Percentiles rank a stretch among this genome's conserved stretches.
Conservation (phyloP, 306 rosid genomes). For the Datisca glomerata region DNA sequence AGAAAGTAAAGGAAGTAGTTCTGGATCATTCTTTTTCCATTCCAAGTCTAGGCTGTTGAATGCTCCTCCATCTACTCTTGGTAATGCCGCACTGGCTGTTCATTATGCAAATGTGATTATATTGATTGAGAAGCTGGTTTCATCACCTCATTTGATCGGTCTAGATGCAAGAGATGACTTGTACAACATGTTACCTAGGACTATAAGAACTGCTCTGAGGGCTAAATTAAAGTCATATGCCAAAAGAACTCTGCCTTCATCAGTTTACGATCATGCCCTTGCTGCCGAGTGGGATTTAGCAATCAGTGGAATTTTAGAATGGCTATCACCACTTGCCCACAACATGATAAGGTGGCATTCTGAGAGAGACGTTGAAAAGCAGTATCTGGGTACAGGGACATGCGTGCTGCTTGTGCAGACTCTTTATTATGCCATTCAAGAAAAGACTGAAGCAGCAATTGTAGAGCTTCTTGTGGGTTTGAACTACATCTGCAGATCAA, state of each 20-base stretch:
- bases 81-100: conserved; percentile 48
- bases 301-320: conserved; percentile 32
- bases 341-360: conserved; percentile 69
- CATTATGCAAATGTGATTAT: conserved; percentile 67
- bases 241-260: conserved; percentile 21
- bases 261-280: conserved; percentile 23
- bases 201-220: conserved; percentile 39
- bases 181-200: conserved; percentile 48
- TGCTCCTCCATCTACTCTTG: conserved; percentile 47
- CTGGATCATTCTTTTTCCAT: conserved; percentile 28
- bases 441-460: conserved; percentile 66
- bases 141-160: conserved; percentile 34
- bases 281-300: conserved; percentile 38
- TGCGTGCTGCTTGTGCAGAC: conserved; percentile 59
- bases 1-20: conserved; percentile 10
- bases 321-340: conserved; percentile 80
- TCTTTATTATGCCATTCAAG: conserved; percentile 56
- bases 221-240: conserved; percentile 35
- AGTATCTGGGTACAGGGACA: conserved; percentile 21
- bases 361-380: conserved; percentile 59
- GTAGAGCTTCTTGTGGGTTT: conserved; percentile 72
- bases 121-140: conserved; percentile 43
- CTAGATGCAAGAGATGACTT: conserved; percentile 39
- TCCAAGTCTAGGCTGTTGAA: conserved; percentile 20
- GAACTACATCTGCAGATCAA: conserved; percentile 33